Evolutionary conservation across 192 early-diverging fungal genomes (phyloP), one percentile per base, ranked within the genome.

Genomic region (Jimgerdemannia flammicorona): DNA sequence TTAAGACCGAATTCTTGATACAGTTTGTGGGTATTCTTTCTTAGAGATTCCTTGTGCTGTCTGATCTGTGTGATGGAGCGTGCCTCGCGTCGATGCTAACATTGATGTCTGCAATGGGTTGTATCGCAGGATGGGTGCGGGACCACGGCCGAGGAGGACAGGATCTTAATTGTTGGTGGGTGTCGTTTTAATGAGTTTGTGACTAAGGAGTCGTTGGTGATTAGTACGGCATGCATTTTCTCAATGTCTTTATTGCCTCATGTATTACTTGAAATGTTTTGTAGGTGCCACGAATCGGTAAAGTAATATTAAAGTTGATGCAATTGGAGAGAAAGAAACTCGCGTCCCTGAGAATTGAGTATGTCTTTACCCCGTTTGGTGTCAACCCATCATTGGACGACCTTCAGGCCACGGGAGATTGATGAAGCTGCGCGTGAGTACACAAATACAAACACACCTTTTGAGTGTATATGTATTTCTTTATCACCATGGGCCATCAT

Each of bases 1-100:
- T 98, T 66, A 98, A 98, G 81, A 98, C 96, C 2, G 96, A 97
- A 83, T 97, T 97, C 84, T 79, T 98, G 75, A 90, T 96, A 43
- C 91, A 93, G 76, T 89, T 86, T 89, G 74, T 84, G 40, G 19
- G 74, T 77, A 54, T 68, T 64, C 40, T 41, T 18, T 59, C 11
- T 54, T 8, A 40, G 10, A 6, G 19, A 0, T 29, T 72, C 67
- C 20, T 70, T n/a, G 10, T 3, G 69, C 11, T 3, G 73, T 71
- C 19, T 41, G 43, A 75, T 44, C 70, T 20, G 43, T 43, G 6
- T 14, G 20, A 42, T 10, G 7, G 73, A 39, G 20, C 42, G 10
- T n/a, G 66, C 39, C 49, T 19, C 20, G 29, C 54, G 3, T 14
- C 42, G 43, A 73, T 78, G 44, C 7, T 59, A 4, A 80, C 11